A percentile compares a stretch with the other conserved stretches of the same genome.
phyloP scores from a whole-genome alignment of 352 stramenopile species.

The Phytophthora quininea region DNA sequence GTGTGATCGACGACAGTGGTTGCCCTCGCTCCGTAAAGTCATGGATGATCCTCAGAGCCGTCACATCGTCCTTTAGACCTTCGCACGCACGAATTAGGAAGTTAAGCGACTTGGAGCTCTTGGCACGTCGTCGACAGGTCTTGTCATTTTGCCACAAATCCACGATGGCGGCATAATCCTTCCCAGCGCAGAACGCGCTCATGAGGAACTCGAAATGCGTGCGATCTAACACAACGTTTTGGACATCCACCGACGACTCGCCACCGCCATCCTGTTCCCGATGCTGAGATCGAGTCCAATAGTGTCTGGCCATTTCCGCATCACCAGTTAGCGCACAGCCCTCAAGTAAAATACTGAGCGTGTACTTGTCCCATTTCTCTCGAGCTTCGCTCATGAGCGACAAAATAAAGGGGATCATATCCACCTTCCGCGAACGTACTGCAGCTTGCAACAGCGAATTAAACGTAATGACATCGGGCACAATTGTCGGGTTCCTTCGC shows the following conservation, averaged over 20 bases:
- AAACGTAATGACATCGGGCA: conserved; percentile 68
- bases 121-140: conserved; percentile 64
- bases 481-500: conserved; percentile 27
- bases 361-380: conserved; percentile 76
- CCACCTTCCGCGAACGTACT: conserved; percentile 55
- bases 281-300: conserved; percentile 59
- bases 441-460: conserved; percentile 71
- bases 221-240: conserved; percentile 60
- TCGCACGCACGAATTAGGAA: conserved; percentile 72
- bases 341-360: conserved; percentile 79
- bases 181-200: conserved; percentile 64
- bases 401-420: conserved; percentile 62
- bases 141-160: conserved; percentile 63
- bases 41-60: conserved; percentile 52
- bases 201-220: conserved; percentile 81
- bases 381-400: conserved; percentile 49
- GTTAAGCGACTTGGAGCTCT: conserved; percentile 83
- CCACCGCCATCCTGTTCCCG: conserved; percentile 10
- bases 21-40: conserved; percentile 70
- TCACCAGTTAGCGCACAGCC: conserved; percentile 54
- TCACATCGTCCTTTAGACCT: conserved; percentile 54
- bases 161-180: conserved; percentile 58
- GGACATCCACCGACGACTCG: conserved; percentile 19
- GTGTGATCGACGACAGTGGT: conserved; percentile 58
- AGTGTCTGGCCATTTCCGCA: conserved; percentile 49